These are phyloP conservation scores for Smithsoniella earleae DNA, from an alignment of 163 green algal species.

Conservation along the genomic window DNA sequence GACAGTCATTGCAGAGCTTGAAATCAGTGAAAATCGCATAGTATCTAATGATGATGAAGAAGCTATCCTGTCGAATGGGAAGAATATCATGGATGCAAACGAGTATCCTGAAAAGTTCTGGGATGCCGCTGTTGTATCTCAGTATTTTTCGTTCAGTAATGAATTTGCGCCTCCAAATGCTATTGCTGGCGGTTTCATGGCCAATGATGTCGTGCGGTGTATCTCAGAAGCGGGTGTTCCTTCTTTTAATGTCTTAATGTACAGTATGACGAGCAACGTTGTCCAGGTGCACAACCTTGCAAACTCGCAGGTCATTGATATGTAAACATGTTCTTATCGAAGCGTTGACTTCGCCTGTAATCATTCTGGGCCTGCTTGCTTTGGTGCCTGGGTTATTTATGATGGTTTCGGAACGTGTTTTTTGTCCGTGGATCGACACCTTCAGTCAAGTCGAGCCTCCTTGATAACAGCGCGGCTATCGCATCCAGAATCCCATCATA, in stretches of 20 bases:
- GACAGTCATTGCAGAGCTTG: conserved; percentile 24
- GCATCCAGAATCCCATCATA: too few relatives aligned
- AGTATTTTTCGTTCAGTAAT: not conserved
- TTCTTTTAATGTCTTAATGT: conserved; percentile 9
- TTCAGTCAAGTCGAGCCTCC: too few relatives aligned
- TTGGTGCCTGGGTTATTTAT: too few relatives aligned
- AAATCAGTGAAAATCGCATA: not conserved
- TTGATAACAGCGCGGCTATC: too few relatives aligned
- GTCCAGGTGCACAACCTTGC: conserved; percentile 7
- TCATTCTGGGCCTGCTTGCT: too few relatives aligned
- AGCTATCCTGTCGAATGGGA: too few relatives aligned
- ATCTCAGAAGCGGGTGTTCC: conserved; percentile 5
- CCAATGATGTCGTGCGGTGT: conserved; percentile 22
- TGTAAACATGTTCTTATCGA: too few relatives aligned
- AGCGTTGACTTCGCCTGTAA: too few relatives aligned
- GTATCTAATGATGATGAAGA: not conserved
- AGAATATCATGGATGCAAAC: not conserved
- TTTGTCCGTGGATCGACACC: too few relatives aligned
- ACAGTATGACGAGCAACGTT: not conserved
- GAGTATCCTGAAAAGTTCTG: conserved; percentile 8
- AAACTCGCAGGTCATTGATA: too few relatives aligned
- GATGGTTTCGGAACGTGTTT: too few relatives aligned
- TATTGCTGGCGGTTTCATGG: conserved; percentile 11
- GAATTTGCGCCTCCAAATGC: conserved; percentile 17
- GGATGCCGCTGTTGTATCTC: not conserved